These are phyloP conservation scores for Euphorbia peplus DNA, from an alignment of 345 rosid genomes.

Conservation along the genomic window DNA sequence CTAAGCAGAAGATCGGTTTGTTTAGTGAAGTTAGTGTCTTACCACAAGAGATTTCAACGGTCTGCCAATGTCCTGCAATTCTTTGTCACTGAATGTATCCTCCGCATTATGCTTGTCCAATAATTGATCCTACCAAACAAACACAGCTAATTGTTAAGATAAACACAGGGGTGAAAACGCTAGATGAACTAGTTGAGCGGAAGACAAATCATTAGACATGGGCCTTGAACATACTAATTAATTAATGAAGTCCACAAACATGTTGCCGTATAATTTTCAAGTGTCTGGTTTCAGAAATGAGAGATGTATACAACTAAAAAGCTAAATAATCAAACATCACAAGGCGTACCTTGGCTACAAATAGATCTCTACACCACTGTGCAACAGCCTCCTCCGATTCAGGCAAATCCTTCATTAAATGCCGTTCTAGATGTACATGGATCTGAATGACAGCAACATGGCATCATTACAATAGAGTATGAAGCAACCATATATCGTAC, in stretches of 20 bases:
- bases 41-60: conserved; percentile 33
- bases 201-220: not conserved
- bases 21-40: conserved; percentile 6
- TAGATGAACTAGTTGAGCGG: not conserved
- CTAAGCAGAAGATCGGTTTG: too few relatives aligned
- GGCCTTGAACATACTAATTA: not conserved
- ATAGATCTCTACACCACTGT: conserved; percentile 38
- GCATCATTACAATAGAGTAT: not conserved
- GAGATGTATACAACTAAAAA: not conserved
- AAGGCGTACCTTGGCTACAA: conserved; percentile 26
- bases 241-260: not conserved
- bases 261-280: not conserved
- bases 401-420: conserved; percentile 30
- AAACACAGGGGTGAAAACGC: not conserved
- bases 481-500: not conserved
- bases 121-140: conserved; percentile 25
- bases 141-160: not conserved
- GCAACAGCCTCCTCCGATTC: conserved; percentile 32
- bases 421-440: conserved; percentile 27
- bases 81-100: conserved; percentile 31
- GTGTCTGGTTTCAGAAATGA: not conserved
- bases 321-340: conserved; percentile 7
- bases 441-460: conserved; percentile 17
- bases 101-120: conserved; percentile 28
- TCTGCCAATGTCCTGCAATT: conserved; percentile 26